Evolutionary conservation across 306 rosid genomes (phyloP).

Genomic region (Quercus wislizeni): DNA sequence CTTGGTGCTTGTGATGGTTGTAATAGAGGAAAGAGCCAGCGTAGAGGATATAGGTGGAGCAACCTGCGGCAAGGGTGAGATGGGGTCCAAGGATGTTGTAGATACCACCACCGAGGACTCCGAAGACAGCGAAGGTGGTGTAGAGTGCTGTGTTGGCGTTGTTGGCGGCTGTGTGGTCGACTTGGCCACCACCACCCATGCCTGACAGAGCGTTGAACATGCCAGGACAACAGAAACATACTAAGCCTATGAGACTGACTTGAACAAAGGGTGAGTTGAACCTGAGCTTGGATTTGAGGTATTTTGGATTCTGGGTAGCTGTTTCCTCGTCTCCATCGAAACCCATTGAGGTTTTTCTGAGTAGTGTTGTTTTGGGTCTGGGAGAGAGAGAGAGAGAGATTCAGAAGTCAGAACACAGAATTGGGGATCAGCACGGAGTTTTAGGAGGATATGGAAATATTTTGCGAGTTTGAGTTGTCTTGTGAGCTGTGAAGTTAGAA

Average conservation of each 20-base stretch:
- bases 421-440: too few species aligned
- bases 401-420: too few species aligned
- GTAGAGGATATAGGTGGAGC: conserved; percentile 71
- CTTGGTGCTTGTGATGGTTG: conserved; percentile 68
- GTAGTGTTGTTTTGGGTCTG: too few species aligned
- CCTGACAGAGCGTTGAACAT: conserved; percentile 94
- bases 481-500: too few species aligned
- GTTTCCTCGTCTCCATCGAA: conserved; percentile 38
- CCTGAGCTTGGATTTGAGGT: conserved; percentile 37
- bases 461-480: too few species aligned
- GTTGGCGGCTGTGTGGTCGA: conserved; percentile 65
- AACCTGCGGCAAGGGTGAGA: conserved; percentile 70
- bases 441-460: too few species aligned
- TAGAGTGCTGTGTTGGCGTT: conserved; percentile 82
- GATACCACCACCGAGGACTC: conserved; percentile 88
- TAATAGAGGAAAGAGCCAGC: conserved; percentile 88
- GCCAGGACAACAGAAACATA: conserved; percentile 95
- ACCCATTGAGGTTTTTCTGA: conserved; percentile 26
- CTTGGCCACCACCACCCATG: conserved; percentile 93
- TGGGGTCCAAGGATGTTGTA: conserved; percentile 94
- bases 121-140: conserved; percentile 73
- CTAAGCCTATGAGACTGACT: conserved; percentile 58
- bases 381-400: too few species aligned
- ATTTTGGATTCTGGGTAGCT: background rate
- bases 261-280: conserved; percentile 76